A percentile compares a stretch with the other conserved stretches of the same genome.
phyloP scores from a whole-genome alignment of 371 early-diverging fungal species.

The Phascolomyces articulosus region DNA sequence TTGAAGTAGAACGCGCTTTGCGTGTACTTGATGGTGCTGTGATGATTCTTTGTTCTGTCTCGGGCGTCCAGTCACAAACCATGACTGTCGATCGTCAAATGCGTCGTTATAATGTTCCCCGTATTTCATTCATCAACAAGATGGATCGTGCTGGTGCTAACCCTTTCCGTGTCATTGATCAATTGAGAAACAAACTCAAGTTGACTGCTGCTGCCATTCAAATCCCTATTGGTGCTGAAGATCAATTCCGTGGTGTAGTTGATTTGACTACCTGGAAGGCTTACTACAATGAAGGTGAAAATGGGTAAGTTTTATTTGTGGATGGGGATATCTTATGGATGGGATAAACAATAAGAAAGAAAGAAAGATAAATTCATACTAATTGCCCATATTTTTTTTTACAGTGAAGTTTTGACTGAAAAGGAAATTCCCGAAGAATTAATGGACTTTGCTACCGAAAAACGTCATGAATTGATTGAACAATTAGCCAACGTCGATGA shows the following conservation, averaged over 20 bases:
- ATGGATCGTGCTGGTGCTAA: constrained; percentile 96
- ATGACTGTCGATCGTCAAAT: constrained; percentile 96
- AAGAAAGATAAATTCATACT: no score
- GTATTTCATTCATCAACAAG: constrained; percentile 90
- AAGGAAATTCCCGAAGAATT: constrained; percentile 84
- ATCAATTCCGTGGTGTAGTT: constrained; percentile 90
- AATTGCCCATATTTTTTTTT: no score
- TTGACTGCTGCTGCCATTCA: constrained; percentile 92
- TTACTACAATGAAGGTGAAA: constrained; percentile 85
- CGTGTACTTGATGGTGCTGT: constrained; percentile 92
- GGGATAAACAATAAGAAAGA: no score
- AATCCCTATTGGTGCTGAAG: constrained; percentile 93
- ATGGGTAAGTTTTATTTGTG: constrained; percentile 64
- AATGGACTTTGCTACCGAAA: constrained; percentile 69
- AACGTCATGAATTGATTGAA: constrained; percentile 82
- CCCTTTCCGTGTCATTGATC: constrained; percentile 90
- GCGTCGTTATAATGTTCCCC: constrained; percentile 88
- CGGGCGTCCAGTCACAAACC: constrained; percentile 93
- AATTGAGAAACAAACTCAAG: constrained; percentile 87
- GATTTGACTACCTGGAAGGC: constrained; percentile 90
- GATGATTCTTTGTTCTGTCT: constrained; percentile 83
- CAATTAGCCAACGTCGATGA: constrained; percentile 89
- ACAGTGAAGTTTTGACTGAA: constrained; percentile 67
- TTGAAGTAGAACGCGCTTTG: constrained; percentile 91
- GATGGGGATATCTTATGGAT: no score